Base-by-base conservation (phyloP, 2,329 filamentous ascomycete species). In the Dactylellina parvicollis region DNA sequence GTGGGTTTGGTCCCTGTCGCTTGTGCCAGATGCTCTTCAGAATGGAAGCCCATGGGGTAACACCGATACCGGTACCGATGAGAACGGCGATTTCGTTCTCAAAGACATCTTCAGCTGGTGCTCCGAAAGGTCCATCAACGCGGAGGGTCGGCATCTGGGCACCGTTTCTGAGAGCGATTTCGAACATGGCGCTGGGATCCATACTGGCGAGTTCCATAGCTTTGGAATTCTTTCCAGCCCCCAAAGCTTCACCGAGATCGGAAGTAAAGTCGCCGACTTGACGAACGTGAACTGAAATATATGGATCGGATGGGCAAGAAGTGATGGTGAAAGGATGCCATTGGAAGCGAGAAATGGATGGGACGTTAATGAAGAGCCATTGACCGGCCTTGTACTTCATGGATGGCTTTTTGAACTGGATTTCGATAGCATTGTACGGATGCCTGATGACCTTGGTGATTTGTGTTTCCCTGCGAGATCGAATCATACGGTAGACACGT, bases 311-410 rank as follows among this genome's bases (percentile, higher is more conserved):
- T 3, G 95, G 95, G 82, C 95, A 99, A 8, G 95, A 98, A 1
- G 95, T 99, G 81, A 99, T 98, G 79, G 95, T 99, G 80, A 98
- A 99, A 0, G 95, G 95, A 82, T 99, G 95, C 95, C 95, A 99
- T 83, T 99, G 92, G 79, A 92, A 89, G 78, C 85, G 87, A 76
- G 92, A 96, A 60, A 99, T 88, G 4, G 91, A 89, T 0, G 95
- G 95, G 22, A 96, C 89, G 81, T 98, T 94, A 71, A 99, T 85
- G 84, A 98, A 98, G 36, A 98, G 88, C 93, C 94, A 99, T 83
- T 99, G 95, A 30, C 95, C 95, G 12, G 95, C 90, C 86, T 96
- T 98, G 87, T 99, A 99, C 79, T 89, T 92, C 90, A 99, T 96
- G 67, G 90, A 95, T 3, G 94, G 92, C 83, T 99, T 99, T 80